Percentiles rank a stretch among this genome's conserved stretches.
These are phyloP conservation scores for Thalia dealbata DNA, from an alignment of 176 grass and related monocot genomes.

Conservation along the genomic window DNA sequence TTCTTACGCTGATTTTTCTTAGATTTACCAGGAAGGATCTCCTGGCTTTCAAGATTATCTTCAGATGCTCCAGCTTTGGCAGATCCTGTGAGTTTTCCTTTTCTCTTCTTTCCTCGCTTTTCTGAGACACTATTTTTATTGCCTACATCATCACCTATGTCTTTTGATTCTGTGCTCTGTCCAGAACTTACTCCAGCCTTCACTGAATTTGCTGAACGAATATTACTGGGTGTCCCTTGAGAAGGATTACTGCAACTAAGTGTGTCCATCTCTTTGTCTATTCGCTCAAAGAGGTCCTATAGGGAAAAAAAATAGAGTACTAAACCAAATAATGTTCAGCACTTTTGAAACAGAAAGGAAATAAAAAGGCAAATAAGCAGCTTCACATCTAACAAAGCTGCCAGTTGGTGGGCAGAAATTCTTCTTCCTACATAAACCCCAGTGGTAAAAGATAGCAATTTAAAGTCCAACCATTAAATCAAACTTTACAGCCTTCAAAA, in stretches of 20 bases:
- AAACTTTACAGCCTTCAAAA: neutral
- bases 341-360: neutral
- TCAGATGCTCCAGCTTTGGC: slow-evolving; percentile 44
- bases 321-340: neutral
- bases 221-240: slow-evolving; percentile 29
- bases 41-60: slow-evolving; percentile 65
- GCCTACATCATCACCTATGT: slow-evolving; percentile 44
- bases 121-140: slow-evolving; percentile 51
- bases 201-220: slow-evolving; percentile 24
- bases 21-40: slow-evolving; percentile 63
- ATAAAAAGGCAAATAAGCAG: neutral
- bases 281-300: slow-evolving; percentile 60
- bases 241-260: slow-evolving; percentile 42
- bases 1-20: slow-evolving; percentile 84
- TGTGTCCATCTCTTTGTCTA: slow-evolving; percentile 76
- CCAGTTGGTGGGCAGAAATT: neutral
- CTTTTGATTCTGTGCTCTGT: slow-evolving; percentile 49
- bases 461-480: neutral
- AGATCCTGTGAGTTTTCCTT: slow-evolving; percentile 51
- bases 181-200: slow-evolving; percentile 31
- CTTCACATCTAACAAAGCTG: neutral
- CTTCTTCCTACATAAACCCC: neutral
- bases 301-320: neutral
- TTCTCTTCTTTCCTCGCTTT: slow-evolving; percentile 80
- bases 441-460: neutral